Conservation (phyloP, 1,284 basidiomycete genomes). For the Moesziomyces antarcticus region DNA sequence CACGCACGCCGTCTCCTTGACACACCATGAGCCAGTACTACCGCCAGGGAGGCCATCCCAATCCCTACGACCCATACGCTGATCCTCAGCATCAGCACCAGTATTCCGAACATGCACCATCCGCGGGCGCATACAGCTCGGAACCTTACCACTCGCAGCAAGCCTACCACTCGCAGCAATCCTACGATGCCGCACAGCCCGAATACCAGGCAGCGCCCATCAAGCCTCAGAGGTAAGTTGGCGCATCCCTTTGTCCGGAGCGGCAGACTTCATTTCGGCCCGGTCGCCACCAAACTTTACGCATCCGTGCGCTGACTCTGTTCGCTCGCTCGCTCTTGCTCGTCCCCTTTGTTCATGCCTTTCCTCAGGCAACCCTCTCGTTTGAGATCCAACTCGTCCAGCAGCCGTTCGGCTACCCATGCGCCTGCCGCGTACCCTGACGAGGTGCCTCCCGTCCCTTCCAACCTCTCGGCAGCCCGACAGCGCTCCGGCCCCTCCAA, state of each 20-base stretch:
- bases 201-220: conserved; percentile 30
- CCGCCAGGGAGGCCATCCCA: conserved; percentile 14
- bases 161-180: conserved; percentile 12
- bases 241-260: neutral
- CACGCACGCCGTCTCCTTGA: neutral
- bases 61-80: conserved; percentile 17
- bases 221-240: conserved; percentile 36
- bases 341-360: neutral
- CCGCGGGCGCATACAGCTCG: conserved; percentile 8
- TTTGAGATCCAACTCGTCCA: conserved; percentile 26
- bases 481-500: conserved; percentile 6
- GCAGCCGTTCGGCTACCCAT: conserved; percentile 16
- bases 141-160: conserved; percentile 16
- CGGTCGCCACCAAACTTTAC: neutral
- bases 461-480: conserved; percentile 25
- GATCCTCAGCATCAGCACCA: conserved; percentile 12
- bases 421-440: conserved; percentile 18
- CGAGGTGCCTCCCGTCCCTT: conserved; percentile 30
- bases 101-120: conserved; percentile 10
- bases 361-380: conserved; percentile 28
- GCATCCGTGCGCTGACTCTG: conserved; percentile 1
- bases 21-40: conserved; percentile 35
- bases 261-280: conserved; percentile 5
- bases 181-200: conserved; percentile 23
- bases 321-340: conserved; percentile 4